phyloP scores from a whole-genome alignment of 441 rosid genomes.

The Populus tomentosa region DNA sequence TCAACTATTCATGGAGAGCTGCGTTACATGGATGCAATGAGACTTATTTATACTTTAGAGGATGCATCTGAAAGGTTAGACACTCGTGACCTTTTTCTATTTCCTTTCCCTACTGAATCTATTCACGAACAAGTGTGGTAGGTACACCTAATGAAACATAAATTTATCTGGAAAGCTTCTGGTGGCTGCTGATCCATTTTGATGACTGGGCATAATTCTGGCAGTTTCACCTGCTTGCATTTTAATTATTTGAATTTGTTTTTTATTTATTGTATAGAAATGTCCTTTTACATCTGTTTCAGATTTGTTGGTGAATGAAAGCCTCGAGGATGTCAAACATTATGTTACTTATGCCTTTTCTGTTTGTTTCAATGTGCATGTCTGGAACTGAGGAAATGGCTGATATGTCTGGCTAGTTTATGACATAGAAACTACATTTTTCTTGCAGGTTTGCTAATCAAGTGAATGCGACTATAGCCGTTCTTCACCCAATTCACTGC shows the following conservation, averaged over 20 bases:
- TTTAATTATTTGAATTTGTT: neutral
- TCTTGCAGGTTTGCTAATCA: conserved; percentile 64
- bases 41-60: conserved; percentile 66
- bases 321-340: neutral
- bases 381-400: neutral
- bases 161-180: neutral
- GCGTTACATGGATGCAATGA: conserved; percentile 78
- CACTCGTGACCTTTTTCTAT: neutral
- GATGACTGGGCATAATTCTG: neutral
- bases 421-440: neutral
- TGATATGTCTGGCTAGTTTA: neutral
- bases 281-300: neutral
- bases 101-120: neutral
- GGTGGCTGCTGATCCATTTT: neutral
- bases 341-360: neutral
- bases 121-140: neutral
- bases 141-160: neutral
- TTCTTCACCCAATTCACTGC: conserved; percentile 92
- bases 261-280: neutral
- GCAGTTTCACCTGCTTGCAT: neutral
- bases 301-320: neutral
- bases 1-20: conserved; percentile 73
- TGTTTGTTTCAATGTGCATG: neutral
- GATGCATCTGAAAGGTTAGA: conserved; percentile 72
- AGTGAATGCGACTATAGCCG: conserved; percentile 70